Evolutionary conservation across 129 eudicot species (phyloP), one percentile per base, ranked within the genome.

Genomic region (Tagetes erecta): DNA sequence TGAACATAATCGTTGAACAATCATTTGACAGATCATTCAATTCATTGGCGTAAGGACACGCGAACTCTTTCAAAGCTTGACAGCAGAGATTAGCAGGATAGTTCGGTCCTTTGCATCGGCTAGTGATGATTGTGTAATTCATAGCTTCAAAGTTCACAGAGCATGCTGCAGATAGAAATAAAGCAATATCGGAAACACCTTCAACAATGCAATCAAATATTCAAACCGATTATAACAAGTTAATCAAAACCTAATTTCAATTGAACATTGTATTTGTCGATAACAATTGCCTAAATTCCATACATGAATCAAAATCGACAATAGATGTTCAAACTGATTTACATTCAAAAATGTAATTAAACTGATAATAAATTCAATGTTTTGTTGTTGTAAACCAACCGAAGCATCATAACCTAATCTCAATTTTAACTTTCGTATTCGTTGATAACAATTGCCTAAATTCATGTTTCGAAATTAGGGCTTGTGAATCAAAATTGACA

Each of bases 81-180:
- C 96, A 89, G 62, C 96, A 89, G 47, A 70, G 41, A 1, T 83
- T 30, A 8, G 92, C 77, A 3, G 83, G 78, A 80, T 83, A 89
- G 14, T 14, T 70, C 11, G 96, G 96, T 35, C 90, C 96, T 64
- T 83, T 85, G 90, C 96, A 89, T 55, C 65, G 78, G 76, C 88
- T 84, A 5, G 90, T 89, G 66, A 89, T 78, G 77, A 80, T 69
- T 4, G 89, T 80, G 83, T 89, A 89, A 78, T 89, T 89, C 82
- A 71, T 53, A 56, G 53, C 55, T 80, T 89, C 96, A n/a, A 89
- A 84, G 80, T 84, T 78, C 20, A 84, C 82, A 40, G 96, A 87
- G 62, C 96, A 92, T 31, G 83, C 97, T 92, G 91, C 71, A 78
- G 34, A 73, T 42, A 20, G 3, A 67, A 39, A 60, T 51, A 63